Conservation (phyloP, 768 basidiomycete species). For the Tricholoma hemisulphureum region DNA sequence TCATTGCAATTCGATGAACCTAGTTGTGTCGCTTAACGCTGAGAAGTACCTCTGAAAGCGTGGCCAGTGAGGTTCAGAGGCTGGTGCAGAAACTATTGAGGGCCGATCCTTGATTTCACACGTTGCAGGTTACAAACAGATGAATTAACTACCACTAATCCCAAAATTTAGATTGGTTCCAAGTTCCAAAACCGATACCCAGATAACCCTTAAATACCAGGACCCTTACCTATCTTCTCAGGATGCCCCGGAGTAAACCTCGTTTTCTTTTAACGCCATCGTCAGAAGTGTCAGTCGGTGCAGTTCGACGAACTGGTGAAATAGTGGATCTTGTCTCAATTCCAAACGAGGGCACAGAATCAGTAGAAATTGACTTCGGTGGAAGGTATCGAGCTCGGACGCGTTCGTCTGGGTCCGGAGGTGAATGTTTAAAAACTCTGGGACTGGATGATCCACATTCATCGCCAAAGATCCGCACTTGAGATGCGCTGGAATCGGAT, state of each 20-base stretch:
- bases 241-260: slow-evolving; percentile 43
- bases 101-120: slow-evolving; percentile 14
- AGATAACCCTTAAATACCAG: not conserved
- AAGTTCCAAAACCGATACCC: not conserved
- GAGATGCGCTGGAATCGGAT: slow-evolving; percentile 23
- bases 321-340: slow-evolving; percentile 14
- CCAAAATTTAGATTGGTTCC: not conserved
- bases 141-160: slow-evolving; percentile 6
- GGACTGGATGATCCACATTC: slow-evolving; percentile 18
- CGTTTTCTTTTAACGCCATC: slow-evolving; percentile 41
- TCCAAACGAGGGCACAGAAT: slow-evolving; percentile 45
- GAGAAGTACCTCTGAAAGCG: slow-evolving; percentile 91
- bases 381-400: slow-evolving; percentile 31
- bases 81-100: slow-evolving; percentile 47
- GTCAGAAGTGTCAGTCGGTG: slow-evolving; percentile 31
- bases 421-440: slow-evolving; percentile 12
- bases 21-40: slow-evolving; percentile 92
- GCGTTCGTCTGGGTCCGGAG: slow-evolving; percentile 18
- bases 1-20: not conserved
- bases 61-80: slow-evolving; percentile 69
- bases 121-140: not conserved
- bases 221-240: slow-evolving; percentile 32
- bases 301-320: slow-evolving; percentile 16
- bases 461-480: slow-evolving; percentile 24
- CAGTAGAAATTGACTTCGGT: slow-evolving; percentile 54